A percentile compares a stretch with the other conserved stretches of the same genome.
These are phyloP conservation scores for Ceratocystis harringtonii DNA, from an alignment of 2,329 filamentous ascomycete genomes.

Conservation along the genomic window DNA sequence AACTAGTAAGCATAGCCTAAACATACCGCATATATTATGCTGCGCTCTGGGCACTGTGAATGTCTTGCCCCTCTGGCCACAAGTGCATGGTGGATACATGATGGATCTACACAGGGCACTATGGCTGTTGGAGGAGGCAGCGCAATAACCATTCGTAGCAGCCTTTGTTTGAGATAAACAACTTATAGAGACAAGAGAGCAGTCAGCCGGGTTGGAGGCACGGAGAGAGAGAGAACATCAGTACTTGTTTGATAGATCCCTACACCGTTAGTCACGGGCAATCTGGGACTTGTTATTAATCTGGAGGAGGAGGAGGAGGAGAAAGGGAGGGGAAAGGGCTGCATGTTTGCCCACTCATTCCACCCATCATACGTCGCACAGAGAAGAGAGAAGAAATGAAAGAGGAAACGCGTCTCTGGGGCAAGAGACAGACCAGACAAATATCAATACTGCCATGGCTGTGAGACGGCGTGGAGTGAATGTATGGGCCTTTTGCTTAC, in stretches of 20 bases:
- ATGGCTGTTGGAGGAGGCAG: neutral
- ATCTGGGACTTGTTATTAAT: neutral
- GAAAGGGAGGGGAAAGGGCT: neutral
- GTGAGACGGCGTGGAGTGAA: neutral
- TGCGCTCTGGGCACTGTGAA: neutral
- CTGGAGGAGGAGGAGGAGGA: neutral
- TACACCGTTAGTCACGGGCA: neutral
- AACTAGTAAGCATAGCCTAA: neutral
- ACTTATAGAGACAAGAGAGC: neutral
- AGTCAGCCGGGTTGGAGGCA: neutral
- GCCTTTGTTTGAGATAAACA: slow-evolving; percentile 1
- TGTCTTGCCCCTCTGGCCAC: neutral
- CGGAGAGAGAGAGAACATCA: neutral
- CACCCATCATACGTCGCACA: neutral
- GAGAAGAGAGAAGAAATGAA: neutral
- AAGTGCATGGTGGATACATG: neutral
- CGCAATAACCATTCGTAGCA: neutral
- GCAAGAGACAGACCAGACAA: neutral
- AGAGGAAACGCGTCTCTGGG: neutral
- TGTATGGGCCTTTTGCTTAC: neutral
- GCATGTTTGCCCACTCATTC: neutral
- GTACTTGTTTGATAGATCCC: neutral
- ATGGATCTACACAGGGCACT: neutral
- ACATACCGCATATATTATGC: neutral
- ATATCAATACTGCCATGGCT: neutral